These are phyloP conservation scores for Cornus suecica DNA, from an alignment of 148 eudicot species.

Conservation along the genomic window DNA sequence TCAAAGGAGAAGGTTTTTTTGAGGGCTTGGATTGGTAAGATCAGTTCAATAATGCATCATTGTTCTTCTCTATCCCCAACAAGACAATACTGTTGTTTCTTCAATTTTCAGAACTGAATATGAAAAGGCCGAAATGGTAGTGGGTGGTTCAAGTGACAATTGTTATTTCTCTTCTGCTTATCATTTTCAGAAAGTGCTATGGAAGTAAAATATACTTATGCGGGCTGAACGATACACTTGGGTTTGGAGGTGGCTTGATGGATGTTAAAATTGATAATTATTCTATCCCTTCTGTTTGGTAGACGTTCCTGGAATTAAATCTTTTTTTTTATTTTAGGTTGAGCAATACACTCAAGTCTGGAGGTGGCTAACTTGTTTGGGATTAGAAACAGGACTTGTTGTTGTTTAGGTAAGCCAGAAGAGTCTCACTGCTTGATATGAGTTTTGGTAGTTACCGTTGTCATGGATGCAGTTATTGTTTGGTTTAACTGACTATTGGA, in stretches of 20 bases:
- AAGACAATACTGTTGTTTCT: background rate
- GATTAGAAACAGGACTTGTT: constrained; percentile 2
- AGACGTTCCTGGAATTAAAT: background rate
- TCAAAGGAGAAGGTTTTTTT: constrained; percentile 94
- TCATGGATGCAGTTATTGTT: background rate
- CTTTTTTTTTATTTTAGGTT: constrained; percentile 47
- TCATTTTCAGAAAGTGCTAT: background rate
- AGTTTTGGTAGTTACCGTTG: background rate
- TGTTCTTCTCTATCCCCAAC: background rate
- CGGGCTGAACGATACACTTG: constrained; percentile 92
- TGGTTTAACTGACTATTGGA: background rate
- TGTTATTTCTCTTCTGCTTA: background rate
- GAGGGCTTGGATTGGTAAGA: constrained; percentile 97
- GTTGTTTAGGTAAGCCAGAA: constrained; percentile 1
- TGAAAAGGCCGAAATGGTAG: background rate
- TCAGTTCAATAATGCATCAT: background rate
- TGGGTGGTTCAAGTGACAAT: background rate
- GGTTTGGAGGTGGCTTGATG: constrained; percentile 66
- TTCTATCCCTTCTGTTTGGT: background rate
- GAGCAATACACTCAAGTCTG: constrained; percentile 88
- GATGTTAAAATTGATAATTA: background rate
- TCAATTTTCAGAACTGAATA: background rate
- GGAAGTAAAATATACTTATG: constrained; percentile 1
- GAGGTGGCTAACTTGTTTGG: constrained; percentile 45
- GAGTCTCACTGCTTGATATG: background rate